Percentiles rank a stretch among this genome's conserved stretches.
Conservation (phyloP, 2,329 filamentous ascomycete species). For the Elsinoe australis region DNA sequence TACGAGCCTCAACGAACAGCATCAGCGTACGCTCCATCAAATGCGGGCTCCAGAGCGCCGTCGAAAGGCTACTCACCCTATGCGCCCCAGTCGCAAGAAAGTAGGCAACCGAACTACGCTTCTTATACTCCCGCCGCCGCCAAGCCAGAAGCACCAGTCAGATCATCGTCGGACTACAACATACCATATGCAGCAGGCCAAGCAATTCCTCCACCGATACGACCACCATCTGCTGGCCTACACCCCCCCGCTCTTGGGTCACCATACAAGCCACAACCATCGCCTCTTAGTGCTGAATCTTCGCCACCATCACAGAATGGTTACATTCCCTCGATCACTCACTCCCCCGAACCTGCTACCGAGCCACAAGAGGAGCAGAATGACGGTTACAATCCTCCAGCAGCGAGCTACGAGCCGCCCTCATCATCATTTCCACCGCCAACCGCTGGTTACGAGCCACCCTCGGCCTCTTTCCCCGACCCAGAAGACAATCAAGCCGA, state of each 20-base stretch:
- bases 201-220: neutral
- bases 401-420: conserved; percentile 13
- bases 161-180: conserved; percentile 14
- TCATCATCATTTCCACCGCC: too few species aligned
- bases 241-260: conserved; percentile 8
- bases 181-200: conserved; percentile 4
- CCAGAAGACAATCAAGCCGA: neutral
- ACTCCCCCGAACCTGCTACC: conserved; percentile 3
- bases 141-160: conserved; percentile 12
- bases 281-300: conserved; percentile 11
- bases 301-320: conserved; percentile 9
- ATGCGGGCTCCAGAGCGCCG: conserved; percentile 17
- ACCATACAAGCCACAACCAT: conserved; percentile 14
- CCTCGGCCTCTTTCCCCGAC: neutral
- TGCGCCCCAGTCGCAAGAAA: conserved; percentile 3
- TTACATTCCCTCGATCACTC: neutral
- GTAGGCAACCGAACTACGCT: conserved; percentile 9
- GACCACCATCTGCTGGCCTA: conserved; percentile 6
- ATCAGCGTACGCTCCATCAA: conserved; percentile 6
- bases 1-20: conserved; percentile 19
- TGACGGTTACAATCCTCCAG: neutral
- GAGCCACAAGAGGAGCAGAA: neutral
- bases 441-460: conserved; percentile 12
- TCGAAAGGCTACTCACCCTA: conserved; percentile 6
- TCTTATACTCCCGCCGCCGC: conserved; percentile 9